Conservation (phyloP, 768 basidiomycete species). For the Pholiota conissans region DNA sequence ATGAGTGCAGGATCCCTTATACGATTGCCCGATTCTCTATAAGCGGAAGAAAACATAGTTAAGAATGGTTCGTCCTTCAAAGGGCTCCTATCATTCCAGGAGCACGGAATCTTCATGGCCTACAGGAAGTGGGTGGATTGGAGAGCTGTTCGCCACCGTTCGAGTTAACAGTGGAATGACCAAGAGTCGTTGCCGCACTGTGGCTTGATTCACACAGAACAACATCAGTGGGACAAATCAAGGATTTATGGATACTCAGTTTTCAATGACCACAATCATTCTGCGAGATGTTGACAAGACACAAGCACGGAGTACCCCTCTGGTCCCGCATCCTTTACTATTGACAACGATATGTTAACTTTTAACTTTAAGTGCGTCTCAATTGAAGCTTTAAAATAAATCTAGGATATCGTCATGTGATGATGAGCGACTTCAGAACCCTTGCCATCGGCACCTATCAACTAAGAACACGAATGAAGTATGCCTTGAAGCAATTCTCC, state of each 20-base stretch:
- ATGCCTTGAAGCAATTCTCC: no score
- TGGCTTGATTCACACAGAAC: not conserved
- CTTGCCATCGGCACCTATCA: no score
- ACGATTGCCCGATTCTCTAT: no score
- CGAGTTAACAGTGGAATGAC: not conserved
- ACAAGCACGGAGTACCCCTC: not conserved
- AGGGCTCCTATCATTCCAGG: constrained; percentile 25
- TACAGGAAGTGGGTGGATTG: not conserved
- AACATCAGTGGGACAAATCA: not conserved
- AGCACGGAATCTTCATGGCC: constrained; percentile 20
- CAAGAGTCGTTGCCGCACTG: no score
- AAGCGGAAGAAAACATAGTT: not conserved
- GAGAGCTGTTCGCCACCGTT: not conserved
- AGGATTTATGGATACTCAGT: not conserved
- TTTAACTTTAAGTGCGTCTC: no score
- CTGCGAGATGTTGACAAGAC: not conserved
- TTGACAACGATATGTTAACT: no score
- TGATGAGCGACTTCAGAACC: no score
- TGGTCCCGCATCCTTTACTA: no score
- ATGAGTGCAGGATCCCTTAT: not conserved
- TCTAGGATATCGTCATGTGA: no score
- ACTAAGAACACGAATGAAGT: no score
- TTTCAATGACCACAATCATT: not conserved
- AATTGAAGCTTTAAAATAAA: no score
- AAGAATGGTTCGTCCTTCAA: constrained; percentile 22